These are phyloP conservation scores for Colletotrichum chrysophilum DNA, from an alignment of 2,329 filamentous ascomycete species.

Conservation along the genomic window DNA sequence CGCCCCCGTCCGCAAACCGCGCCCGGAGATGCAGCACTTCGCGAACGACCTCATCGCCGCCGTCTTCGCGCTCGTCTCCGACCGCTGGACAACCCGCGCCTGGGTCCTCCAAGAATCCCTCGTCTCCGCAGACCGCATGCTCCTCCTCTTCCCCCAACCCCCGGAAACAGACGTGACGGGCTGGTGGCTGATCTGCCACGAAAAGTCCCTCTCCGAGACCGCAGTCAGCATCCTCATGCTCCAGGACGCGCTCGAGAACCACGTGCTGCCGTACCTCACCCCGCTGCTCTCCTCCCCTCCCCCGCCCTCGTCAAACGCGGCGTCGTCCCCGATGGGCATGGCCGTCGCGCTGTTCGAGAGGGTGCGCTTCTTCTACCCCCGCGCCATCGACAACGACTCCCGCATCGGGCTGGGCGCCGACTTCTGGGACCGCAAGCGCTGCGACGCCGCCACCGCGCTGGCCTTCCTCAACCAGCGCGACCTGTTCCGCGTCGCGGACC, in stretches of 20 bases:
- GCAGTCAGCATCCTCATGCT: background rate
- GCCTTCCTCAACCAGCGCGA: background rate
- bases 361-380: background rate
- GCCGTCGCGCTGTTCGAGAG: background rate
- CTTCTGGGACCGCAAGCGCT: background rate
- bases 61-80: background rate
- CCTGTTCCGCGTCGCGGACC: background rate
- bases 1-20: background rate
- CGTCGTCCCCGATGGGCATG: background rate
- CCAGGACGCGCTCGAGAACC: background rate
- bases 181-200: background rate
- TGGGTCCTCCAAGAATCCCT: background rate
- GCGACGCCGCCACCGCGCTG: background rate
- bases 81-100: background rate
- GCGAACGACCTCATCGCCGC: background rate
- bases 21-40: background rate
- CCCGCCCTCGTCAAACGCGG: fast-evolving
- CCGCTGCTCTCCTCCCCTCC: background rate
- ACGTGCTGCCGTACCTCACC: background rate
- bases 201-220: background rate
- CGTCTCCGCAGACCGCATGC: background rate
- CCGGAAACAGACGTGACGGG: background rate
- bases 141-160: background rate
- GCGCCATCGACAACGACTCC: background rate
- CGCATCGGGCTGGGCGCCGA: background rate